Percentiles rank a stretch among this genome's conserved stretches.
Conservation (phyloP, 352 stramenopile genomes). For the Pythium utonaiense region DNA sequence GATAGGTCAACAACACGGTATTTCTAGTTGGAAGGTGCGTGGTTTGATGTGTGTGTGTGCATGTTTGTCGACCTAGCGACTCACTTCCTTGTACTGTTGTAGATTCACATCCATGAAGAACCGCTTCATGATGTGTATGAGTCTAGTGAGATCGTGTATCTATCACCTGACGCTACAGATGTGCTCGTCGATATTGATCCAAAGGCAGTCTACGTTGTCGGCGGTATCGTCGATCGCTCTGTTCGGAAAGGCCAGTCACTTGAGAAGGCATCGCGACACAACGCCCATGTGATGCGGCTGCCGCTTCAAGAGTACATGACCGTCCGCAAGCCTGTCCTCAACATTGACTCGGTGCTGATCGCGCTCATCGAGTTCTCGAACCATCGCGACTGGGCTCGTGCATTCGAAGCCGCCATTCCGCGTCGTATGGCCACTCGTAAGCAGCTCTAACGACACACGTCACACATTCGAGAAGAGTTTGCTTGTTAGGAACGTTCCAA, state of each 20-base stretch:
- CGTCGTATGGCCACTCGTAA: constrained; percentile 42
- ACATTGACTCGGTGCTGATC: constrained; percentile 77
- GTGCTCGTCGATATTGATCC: constrained; percentile 52
- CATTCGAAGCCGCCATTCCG: constrained; percentile 55
- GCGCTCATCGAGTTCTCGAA: constrained; percentile 71
- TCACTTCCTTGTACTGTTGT: too few species aligned
- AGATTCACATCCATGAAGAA: constrained; percentile 35
- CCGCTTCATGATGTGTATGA: constrained; percentile 51
- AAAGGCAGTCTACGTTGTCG: constrained; percentile 65
- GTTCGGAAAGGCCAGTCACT: constrained; percentile 54
- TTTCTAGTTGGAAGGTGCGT: constrained; percentile 57
- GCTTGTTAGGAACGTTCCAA: neutral
- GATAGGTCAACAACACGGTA: constrained; percentile 41
- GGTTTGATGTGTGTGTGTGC: neutral
- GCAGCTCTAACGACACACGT: neutral
- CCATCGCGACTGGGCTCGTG: constrained; percentile 55
- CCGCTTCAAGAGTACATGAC: constrained; percentile 62
- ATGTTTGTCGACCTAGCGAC: too few species aligned
- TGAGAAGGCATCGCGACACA: constrained; percentile 29
- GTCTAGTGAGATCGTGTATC: constrained; percentile 58
- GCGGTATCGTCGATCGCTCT: constrained; percentile 82
- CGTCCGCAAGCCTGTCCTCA: constrained; percentile 65
- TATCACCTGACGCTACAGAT: constrained; percentile 80
- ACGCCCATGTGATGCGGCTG: constrained; percentile 41
- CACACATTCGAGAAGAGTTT: too few species aligned